Base-by-base conservation (phyloP, 495 filamentous ascomycete genomes). In the Penicillium odoratum region DNA sequence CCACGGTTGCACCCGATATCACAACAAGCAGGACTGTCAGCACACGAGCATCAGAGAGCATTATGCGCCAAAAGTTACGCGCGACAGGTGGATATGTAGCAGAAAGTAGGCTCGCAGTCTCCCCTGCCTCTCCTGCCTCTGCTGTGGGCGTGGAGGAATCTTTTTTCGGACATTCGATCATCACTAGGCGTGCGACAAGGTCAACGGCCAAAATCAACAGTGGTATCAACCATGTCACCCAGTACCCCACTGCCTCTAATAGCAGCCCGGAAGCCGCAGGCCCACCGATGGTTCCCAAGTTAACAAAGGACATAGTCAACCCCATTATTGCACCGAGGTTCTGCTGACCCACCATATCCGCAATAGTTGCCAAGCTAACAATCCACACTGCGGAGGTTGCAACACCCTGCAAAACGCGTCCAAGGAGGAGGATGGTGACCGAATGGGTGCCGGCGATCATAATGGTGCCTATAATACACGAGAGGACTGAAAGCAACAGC, bases 381-480 rank as follows among this genome's bases (percentile, higher is more conserved):
- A 63, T 59, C 63, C 63, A 66, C 18, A 54, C 56, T 7, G n/a
- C 59, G 6, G 56, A 47, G 5, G 55, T 60, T 1, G 59, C 49
- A 13, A 61, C 13, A n/a, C 33, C 55, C 44, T 68, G 65, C 33
- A 68, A 11, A 15, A 57, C 33, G 10, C 65, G 59, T 30, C 65
- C 65, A 25, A 56, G 0, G n/a, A 59, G 59, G 29, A 65, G 55
- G 21, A 42, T 33, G 49, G 56, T 52, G 26, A 62, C 51, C 30
- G 15, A 15, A 45, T 25, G 43, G 7, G 36, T 0, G 3, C 50
- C 16, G 4, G 67, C 66, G 16, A 67, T 53, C 25, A 71, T 45
- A 8, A 65, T 11, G 0, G 66, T 71, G 2, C 69, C 69, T 0
- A 59, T 21, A 1, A 69, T 48, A 21, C 59, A 63, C 43, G 25